Percentiles rank a stretch among this genome's conserved stretches.
Evolutionary conservation across 345 rosid species (phyloP).

Genomic region (Sonneratia caseolaris): DNA sequence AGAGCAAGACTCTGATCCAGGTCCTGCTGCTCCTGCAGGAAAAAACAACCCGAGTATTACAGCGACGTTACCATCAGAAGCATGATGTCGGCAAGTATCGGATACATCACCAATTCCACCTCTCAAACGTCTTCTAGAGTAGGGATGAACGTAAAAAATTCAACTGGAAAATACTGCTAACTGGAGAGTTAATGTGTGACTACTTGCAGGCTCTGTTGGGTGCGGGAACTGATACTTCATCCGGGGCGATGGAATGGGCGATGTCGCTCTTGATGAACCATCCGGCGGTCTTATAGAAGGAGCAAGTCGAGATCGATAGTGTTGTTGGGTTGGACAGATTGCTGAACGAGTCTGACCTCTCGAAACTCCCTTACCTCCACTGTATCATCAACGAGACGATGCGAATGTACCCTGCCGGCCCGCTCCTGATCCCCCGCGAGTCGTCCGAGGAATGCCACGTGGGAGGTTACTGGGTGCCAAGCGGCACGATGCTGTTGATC

Average conservation of each 20-base stretch:
- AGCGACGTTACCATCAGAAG: conserved; percentile 18
- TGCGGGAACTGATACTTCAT: conserved; percentile 43
- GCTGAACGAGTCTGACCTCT: conserved; percentile 34
- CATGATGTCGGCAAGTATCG: conserved; percentile 15
- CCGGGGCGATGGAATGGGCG: conserved; percentile 51
- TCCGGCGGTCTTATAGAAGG: conserved; percentile 30
- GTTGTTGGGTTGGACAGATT: conserved; percentile 20
- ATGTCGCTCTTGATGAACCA: conserved; percentile 38
- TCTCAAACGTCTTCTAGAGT: background rate
- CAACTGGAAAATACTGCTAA: too few species aligned
- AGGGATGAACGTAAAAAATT: too few species aligned
- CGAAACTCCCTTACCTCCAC: conserved; percentile 34
- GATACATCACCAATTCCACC: background rate
- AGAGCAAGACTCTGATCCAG: conserved; percentile 18
- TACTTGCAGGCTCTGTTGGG: conserved; percentile 11
- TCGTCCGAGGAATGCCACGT: conserved; percentile 24
- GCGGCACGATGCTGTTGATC: conserved; percentile 27
- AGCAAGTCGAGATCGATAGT: conserved; percentile 35
- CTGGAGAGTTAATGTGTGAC: too few species aligned
- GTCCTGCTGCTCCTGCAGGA: conserved; percentile 23
- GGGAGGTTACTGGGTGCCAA: conserved; percentile 27
- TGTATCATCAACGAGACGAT: conserved; percentile 46
- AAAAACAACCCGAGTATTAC: conserved; percentile 21
- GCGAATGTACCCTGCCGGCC: conserved; percentile 33
- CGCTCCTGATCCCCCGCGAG: conserved; percentile 31